Evolutionary conservation across 305 asterid genomes (phyloP).

Genomic region (Fraxinus angustifolia): DNA sequence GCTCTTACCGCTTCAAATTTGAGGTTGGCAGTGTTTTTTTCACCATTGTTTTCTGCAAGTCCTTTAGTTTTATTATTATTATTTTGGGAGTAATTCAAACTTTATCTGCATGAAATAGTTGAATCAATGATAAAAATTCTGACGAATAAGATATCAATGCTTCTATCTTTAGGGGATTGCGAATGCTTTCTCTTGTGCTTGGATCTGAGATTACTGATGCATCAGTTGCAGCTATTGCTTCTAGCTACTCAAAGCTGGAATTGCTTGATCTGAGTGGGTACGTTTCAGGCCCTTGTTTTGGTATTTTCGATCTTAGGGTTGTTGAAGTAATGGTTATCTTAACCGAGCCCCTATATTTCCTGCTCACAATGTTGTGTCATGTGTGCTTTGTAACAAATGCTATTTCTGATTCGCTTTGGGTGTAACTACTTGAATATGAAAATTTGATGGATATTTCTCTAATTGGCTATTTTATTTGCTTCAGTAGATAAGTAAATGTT

Average conservation of each 20-base stretch:
- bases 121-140: background rate
- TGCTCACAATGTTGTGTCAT: background rate
- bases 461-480: background rate
- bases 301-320: background rate
- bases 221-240: slow-evolving; percentile 88
- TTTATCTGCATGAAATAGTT: background rate
- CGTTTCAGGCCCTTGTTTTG: slow-evolving; percentile 23
- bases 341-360: background rate
- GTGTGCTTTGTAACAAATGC: background rate
- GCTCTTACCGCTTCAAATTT: slow-evolving; percentile 80
- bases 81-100: background rate
- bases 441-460: background rate
- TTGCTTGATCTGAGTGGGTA: slow-evolving; percentile 98
- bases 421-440: background rate
- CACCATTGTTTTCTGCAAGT: background rate
- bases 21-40: slow-evolving; percentile 44
- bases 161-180: slow-evolving; percentile 51
- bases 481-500: slow-evolving; percentile 8
- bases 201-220: slow-evolving; percentile 95
- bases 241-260: slow-evolving; percentile 73
- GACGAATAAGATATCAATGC: background rate
- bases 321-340: background rate
- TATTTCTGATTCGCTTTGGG: background rate
- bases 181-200: slow-evolving; percentile 91
- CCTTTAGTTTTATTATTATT: background rate